Evolutionary conservation across 306 rosid genomes (phyloP).

Genomic region (Dalbergia cochinchinensis): DNA sequence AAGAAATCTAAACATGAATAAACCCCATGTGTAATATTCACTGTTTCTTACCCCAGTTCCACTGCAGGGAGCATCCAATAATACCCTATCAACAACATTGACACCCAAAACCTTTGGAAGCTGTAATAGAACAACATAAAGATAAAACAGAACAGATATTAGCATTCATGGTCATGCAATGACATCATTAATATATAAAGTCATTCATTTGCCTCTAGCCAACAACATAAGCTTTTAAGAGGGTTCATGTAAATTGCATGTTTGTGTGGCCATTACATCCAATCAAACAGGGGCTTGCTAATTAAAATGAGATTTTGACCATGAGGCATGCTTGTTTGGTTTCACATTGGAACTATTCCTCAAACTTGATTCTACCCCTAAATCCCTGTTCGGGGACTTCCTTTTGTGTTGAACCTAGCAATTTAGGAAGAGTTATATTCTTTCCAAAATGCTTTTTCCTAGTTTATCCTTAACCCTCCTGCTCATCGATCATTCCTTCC

Average conservation of each 20-base stretch:
- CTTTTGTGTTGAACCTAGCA: not conserved
- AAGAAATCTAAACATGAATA: not conserved
- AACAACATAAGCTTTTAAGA: no score
- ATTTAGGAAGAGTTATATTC: no score
- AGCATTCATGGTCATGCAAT: not conserved
- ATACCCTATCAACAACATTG: slow-evolving; percentile 81
- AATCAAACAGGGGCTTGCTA: not conserved
- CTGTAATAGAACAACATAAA: slow-evolving; percentile 55
- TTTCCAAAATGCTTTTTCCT: no score
- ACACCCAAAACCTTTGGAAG: slow-evolving; percentile 89
- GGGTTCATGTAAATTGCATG: not conserved
- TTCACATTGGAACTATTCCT: not conserved
- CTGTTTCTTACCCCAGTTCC: slow-evolving; percentile 88
- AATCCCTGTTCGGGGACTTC: not conserved
- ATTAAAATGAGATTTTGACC: no score
- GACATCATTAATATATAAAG: not conserved
- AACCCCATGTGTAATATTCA: not conserved
- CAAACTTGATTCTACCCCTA: not conserved
- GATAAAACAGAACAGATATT: slow-evolving; percentile 22
- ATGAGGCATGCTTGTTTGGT: not conserved
- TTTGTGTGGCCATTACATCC: not conserved
- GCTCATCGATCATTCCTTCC: no score
- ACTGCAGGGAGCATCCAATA: slow-evolving; percentile 99
- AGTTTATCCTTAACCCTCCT: no score
- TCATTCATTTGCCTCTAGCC: not conserved